A percentile compares a stretch with the other conserved stretches of the same genome.
Evolutionary conservation across 75 land plant genomes (phyloP).

Genomic region (Ceratopteris richardii): DNA sequence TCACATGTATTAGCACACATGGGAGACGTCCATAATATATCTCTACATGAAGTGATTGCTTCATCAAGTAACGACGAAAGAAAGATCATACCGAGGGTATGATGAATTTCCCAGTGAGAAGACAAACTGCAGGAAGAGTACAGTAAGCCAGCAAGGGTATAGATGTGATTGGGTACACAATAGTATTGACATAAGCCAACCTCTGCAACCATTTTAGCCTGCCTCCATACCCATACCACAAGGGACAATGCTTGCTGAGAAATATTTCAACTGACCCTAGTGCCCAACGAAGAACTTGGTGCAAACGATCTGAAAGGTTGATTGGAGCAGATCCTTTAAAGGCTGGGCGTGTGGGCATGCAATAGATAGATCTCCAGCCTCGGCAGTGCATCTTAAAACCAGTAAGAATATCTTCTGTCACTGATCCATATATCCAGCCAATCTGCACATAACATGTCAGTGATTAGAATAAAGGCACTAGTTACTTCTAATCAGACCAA

Average conservation of each 20-base stretch:
- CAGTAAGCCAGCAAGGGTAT: conserved; percentile 62
- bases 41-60: neutral
- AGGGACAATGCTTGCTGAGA: conserved; percentile 74
- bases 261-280: conserved; percentile 83
- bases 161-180: conserved; percentile 65
- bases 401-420: conserved; percentile 89
- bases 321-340: conserved; percentile 90
- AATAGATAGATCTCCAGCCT: conserved; percentile 79
- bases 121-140: conserved; percentile 67
- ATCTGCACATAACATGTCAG: conserved; percentile 39
- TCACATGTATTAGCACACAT: too few relatives aligned
- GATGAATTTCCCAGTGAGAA: conserved; percentile 66
- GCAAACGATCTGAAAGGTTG: conserved; percentile 79
- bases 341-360: conserved; percentile 72
- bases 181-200: conserved; percentile 73
- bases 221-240: conserved; percentile 84
- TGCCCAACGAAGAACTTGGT: conserved; percentile 90
- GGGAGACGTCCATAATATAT: neutral
- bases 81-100: conserved; percentile 53
- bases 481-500: too few relatives aligned
- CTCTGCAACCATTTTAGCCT: conserved; percentile 66
- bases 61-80: too few relatives aligned
- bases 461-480: too few relatives aligned
- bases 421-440: conserved; percentile 89
- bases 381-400: conserved; percentile 90